Evolutionary conservation across 257 asterid genomes (phyloP).

Genomic region (Cordia subcordata): DNA sequence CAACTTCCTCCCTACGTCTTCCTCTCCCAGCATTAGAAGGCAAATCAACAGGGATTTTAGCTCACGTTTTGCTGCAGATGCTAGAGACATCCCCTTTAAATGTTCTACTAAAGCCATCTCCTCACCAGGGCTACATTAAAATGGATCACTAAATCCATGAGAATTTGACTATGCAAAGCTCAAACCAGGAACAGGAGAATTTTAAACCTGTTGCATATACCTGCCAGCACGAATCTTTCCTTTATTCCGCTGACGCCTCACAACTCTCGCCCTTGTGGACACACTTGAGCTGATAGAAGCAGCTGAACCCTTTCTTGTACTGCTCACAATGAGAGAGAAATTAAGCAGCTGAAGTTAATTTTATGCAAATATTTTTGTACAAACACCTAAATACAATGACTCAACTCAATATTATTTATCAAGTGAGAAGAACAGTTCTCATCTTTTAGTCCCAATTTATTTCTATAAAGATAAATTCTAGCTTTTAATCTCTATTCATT

Average conservation of each 20-base stretch:
- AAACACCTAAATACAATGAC: no score
- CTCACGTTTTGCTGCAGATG: slow-evolving; percentile 73
- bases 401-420: no score
- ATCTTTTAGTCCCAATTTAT: no score
- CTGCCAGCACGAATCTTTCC: slow-evolving; percentile 99
- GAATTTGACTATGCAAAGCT: slow-evolving; percentile 1
- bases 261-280: slow-evolving; percentile 65
- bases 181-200: not conserved
- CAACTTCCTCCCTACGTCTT: slow-evolving; percentile 68
- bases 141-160: slow-evolving; percentile 6
- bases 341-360: no score
- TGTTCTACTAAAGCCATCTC: slow-evolving; percentile 88
- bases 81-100: slow-evolving; percentile 72
- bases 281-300: slow-evolving; percentile 52
- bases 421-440: no score
- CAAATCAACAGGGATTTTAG: slow-evolving; percentile 55
- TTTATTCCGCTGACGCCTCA: slow-evolving; percentile 64
- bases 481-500: no score
- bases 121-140: slow-evolving; percentile 69
- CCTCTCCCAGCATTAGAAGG: slow-evolving; percentile 75
- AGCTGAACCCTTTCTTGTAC: slow-evolving; percentile 65
- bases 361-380: no score
- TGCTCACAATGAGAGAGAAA: slow-evolving; percentile 21
- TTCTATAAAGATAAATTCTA: no score
- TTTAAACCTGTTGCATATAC: slow-evolving; percentile 31